Evolutionary conservation across 2,329 filamentous ascomycete species (phyloP).

Genomic region (Paracamarosporium sp.): DNA sequence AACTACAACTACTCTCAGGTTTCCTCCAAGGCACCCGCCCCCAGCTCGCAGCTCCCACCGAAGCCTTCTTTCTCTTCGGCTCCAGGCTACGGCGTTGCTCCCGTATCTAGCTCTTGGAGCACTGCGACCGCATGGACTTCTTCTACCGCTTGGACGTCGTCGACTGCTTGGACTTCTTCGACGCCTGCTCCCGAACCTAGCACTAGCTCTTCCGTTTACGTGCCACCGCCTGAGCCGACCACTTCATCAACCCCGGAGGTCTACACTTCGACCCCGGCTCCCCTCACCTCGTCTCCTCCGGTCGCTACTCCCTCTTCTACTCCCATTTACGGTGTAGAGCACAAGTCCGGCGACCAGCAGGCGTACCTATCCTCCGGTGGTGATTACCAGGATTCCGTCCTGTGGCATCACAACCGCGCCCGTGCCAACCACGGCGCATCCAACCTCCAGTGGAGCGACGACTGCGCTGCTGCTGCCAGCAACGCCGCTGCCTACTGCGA

Average conservation of each 20-base stretch:
- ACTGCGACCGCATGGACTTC: too few species aligned
- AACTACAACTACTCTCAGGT: not conserved
- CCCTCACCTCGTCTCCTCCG: slow-evolving; percentile 2
- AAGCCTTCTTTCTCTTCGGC: not conserved
- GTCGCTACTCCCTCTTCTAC: slow-evolving; percentile 16
- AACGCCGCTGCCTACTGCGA: slow-evolving; percentile 76
- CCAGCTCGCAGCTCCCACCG: not conserved
- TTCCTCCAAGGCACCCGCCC: not conserved
- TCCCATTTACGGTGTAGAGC: slow-evolving; percentile 15
- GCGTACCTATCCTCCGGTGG: slow-evolving; percentile 29
- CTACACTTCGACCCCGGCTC: slow-evolving; percentile 6
- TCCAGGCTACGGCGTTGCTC: slow-evolving; percentile 3
- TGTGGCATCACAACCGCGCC: slow-evolving; percentile 85
- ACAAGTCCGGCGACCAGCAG: slow-evolving; percentile 29
- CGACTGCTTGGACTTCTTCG: too few species aligned
- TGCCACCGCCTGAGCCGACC: slow-evolving; percentile 3
- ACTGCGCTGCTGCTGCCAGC: slow-evolving; percentile 63
- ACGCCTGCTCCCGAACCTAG: not conserved
- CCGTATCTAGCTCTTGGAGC: slow-evolving; percentile 3
- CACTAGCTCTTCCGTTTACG: not conserved
- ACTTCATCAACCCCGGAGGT: slow-evolving; percentile 1
- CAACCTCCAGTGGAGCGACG: slow-evolving; percentile 71
- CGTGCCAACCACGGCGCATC: slow-evolving; percentile 79
- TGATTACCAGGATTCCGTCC: slow-evolving; percentile 38
- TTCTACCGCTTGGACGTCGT: too few species aligned